A percentile compares a stretch with the other conserved stretches of the same genome.
Conservation (phyloP, 306 rosid species). For the Datisca glomerata region DNA sequence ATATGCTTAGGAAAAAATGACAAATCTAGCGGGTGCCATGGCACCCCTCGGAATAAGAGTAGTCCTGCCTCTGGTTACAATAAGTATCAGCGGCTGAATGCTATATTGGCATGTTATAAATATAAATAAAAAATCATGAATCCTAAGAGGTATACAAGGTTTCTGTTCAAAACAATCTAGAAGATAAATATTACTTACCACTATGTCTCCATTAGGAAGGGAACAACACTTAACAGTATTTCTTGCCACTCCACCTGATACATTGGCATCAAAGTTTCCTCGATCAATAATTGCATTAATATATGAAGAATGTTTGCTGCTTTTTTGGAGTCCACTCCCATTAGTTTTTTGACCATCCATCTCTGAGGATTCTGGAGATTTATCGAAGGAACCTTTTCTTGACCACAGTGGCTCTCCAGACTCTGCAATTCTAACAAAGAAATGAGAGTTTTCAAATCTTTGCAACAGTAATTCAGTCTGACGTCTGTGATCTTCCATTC, state of each 20-base stretch:
- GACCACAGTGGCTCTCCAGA: slow-evolving; percentile 74
- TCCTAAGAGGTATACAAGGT: not conserved
- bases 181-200: slow-evolving; percentile 60
- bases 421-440: slow-evolving; percentile 87
- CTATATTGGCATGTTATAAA: not conserved
- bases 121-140: not conserved
- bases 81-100: too few species aligned
- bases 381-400: slow-evolving; percentile 27
- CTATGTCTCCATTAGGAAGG: slow-evolving; percentile 86
- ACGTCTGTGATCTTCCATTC: slow-evolving; percentile 56
- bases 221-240: slow-evolving; percentile 63
- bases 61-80: too few species aligned
- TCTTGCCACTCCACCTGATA: slow-evolving; percentile 78
- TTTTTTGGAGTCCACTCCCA: slow-evolving; percentile 23
- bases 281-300: slow-evolving; percentile 51
- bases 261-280: slow-evolving; percentile 60
- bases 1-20: too few species aligned
- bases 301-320: slow-evolving; percentile 24
- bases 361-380: slow-evolving; percentile 19
- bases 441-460: slow-evolving; percentile 75
- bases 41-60: too few species aligned
- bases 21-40: too few species aligned
- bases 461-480: slow-evolving; percentile 51
- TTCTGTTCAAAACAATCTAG: slow-evolving; percentile 1
- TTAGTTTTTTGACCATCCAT: slow-evolving; percentile 19